phyloP scores from a whole-genome alignment of 2,329 filamentous ascomycete species.

The Septoria petroselini region DNA sequence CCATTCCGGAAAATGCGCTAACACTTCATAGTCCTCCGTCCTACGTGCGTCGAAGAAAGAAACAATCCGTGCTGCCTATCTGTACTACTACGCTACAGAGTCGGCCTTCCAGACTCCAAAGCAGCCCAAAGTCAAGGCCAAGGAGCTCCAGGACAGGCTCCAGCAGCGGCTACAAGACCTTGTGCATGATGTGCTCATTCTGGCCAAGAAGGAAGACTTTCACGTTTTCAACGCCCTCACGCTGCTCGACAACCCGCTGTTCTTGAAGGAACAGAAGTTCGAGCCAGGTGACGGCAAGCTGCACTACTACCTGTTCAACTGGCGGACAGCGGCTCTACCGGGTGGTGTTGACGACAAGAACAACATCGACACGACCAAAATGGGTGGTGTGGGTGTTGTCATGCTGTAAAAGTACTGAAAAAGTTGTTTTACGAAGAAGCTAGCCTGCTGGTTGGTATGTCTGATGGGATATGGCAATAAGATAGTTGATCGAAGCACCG shows the following conservation, averaged over 20 bases:
- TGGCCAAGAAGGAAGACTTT: slow-evolving; percentile 79
- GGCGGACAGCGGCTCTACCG: slow-evolving; percentile 77
- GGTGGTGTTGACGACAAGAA: slow-evolving; percentile 82
- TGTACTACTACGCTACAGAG: slow-evolving; percentile 95
- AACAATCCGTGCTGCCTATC: slow-evolving; percentile 82
- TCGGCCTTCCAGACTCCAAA: slow-evolving; percentile 57
- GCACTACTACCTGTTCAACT: slow-evolving; percentile 98
- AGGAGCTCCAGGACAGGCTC: slow-evolving; percentile 57
- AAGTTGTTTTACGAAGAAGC: background rate
- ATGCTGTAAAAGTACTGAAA: slow-evolving; percentile 58
- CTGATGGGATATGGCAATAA: too few relatives aligned
- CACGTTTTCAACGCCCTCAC: slow-evolving; percentile 97
- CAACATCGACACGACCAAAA: slow-evolving; percentile 68
- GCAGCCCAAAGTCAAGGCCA: slow-evolving; percentile 42
- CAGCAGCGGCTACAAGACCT: slow-evolving; percentile 78
- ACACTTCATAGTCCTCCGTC: slow-evolving; percentile 62
- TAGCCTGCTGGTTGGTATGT: background rate
- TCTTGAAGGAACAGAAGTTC: slow-evolving; percentile 91
- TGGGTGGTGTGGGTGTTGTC: slow-evolving; percentile 86
- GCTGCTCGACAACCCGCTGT: slow-evolving; percentile 87
- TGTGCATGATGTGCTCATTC: slow-evolving; percentile 78
- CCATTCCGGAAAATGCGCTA: slow-evolving; percentile 1
- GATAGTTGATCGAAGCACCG: too few relatives aligned
- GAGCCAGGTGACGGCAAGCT: slow-evolving; percentile 90
- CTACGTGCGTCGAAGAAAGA: slow-evolving; percentile 74